Percentiles rank a stretch among this genome's conserved stretches.
Evolutionary conservation across 345 rosid species (phyloP).

Genomic region (Melastoma malabathricum): DNA sequence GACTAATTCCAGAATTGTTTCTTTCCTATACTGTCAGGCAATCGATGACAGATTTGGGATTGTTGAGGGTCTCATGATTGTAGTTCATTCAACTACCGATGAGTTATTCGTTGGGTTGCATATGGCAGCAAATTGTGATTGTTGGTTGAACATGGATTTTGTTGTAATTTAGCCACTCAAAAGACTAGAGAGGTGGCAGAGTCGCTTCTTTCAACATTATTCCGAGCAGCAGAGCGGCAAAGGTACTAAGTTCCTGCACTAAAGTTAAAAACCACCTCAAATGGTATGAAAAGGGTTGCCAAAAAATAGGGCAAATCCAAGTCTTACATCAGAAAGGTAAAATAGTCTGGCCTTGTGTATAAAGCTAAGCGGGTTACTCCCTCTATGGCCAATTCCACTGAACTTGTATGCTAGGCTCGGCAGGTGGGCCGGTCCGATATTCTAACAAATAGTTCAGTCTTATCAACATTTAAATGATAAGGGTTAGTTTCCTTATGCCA

Average conservation of each 20-base stretch:
- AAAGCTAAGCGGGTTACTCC: too few species aligned
- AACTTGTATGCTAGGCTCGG: too few species aligned
- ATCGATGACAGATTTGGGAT: conserved; percentile 52
- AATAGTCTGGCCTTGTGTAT: too few species aligned
- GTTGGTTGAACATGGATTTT: neutral
- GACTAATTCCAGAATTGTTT: neutral
- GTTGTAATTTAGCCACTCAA: conserved; percentile 31
- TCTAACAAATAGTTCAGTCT: too few species aligned
- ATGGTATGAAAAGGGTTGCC: too few species aligned
- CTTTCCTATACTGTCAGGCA: conserved; percentile 18
- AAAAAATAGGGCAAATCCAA: too few species aligned
- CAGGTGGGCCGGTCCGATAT: too few species aligned
- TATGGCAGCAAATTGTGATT: neutral
- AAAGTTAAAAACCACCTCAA: too few species aligned
- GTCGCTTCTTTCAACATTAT: conserved; percentile 67
- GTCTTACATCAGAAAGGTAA: too few species aligned
- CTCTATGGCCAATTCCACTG: too few species aligned
- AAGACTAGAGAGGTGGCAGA: conserved; percentile 75
- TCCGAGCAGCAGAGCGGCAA: conserved; percentile 71
- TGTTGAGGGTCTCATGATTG: conserved; percentile 69
- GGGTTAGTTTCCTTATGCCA: conserved; percentile 24
- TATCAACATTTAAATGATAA: neutral
- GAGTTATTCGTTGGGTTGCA: too few species aligned
- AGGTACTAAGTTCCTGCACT: conserved; percentile 17
- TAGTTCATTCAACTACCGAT: conserved; percentile 60